phyloP scores from a whole-genome alignment of 208 protist genomes.

The Acanthamoeba triangularis region DNA sequence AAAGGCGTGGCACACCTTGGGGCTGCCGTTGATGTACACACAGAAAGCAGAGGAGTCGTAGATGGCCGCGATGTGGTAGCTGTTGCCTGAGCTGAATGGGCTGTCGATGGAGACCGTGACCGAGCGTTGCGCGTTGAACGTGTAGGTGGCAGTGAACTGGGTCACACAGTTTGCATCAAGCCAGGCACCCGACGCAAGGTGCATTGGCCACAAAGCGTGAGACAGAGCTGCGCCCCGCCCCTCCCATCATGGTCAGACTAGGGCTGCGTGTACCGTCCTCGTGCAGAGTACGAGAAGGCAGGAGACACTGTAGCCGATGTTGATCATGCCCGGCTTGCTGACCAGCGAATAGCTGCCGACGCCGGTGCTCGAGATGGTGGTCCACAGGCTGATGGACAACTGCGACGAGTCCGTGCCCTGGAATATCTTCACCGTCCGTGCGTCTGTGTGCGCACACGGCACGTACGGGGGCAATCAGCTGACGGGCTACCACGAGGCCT shows the following conservation, averaged over 20 bases:
- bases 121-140: slow-evolving; percentile 19
- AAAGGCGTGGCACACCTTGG: not conserved
- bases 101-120: not conserved
- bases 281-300: not conserved
- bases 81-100: not conserved
- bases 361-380: not conserved
- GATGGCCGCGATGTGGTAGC: slow-evolving; percentile 1
- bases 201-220: not conserved
- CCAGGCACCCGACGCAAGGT: not conserved
- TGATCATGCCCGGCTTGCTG: slow-evolving; percentile 1
- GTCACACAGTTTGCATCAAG: not conserved
- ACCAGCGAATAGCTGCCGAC: not conserved
- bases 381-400: not conserved
- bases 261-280: not conserved
- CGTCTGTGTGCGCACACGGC: not conserved
- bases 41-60: not conserved
- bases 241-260: not conserved
- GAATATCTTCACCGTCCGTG: not conserved
- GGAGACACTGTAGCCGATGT: not conserved
- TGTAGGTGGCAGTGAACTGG: slow-evolving; percentile 2
- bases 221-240: not conserved
- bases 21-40: not conserved
- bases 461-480: not conserved
- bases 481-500: too few species aligned
- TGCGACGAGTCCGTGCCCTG: slow-evolving; percentile 19